Conservation (phyloP, 2,329 filamentous ascomycete genomes). For the Epichloe scottii region DNA sequence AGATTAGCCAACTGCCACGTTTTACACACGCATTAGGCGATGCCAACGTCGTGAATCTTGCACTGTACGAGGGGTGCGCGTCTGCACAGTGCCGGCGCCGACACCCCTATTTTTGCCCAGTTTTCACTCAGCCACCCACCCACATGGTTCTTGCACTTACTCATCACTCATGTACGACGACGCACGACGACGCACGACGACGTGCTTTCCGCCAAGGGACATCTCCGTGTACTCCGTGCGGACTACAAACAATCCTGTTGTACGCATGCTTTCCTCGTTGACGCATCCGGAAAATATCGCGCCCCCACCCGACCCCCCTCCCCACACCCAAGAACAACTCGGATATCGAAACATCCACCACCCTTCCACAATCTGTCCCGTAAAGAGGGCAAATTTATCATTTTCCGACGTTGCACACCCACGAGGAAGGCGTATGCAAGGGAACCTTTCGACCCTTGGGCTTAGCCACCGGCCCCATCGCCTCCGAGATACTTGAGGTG, state of each 20-base stretch:
- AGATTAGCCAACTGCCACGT: too few relatives aligned
- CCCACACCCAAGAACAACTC: not conserved
- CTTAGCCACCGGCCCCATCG: not conserved
- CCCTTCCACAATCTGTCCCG: not conserved
- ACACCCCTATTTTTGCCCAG: conserved; percentile 2
- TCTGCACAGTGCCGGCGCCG: not conserved
- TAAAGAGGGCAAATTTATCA: not conserved
- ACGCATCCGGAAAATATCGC: not conserved
- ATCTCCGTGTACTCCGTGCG: not conserved
- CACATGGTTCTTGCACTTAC: not conserved
- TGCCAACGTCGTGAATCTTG: not conserved
- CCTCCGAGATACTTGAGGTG: not conserved
- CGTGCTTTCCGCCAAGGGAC: not conserved
- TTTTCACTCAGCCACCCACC: not conserved
- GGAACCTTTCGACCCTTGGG: not conserved
- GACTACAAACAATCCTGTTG: not conserved
- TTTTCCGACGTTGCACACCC: not conserved
- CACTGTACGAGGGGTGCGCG: not conserved
- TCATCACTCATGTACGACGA: not conserved
- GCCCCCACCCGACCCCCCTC: too few relatives aligned
- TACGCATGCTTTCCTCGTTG: not conserved
- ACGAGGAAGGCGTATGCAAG: not conserved
- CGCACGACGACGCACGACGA: too few relatives aligned
- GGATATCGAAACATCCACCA: not conserved
- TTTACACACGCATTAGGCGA: too few relatives aligned